Percentiles rank a stretch among this genome's conserved stretches.
Conservation (phyloP, 83 land plant genomes). For the Picea abies region DNA sequence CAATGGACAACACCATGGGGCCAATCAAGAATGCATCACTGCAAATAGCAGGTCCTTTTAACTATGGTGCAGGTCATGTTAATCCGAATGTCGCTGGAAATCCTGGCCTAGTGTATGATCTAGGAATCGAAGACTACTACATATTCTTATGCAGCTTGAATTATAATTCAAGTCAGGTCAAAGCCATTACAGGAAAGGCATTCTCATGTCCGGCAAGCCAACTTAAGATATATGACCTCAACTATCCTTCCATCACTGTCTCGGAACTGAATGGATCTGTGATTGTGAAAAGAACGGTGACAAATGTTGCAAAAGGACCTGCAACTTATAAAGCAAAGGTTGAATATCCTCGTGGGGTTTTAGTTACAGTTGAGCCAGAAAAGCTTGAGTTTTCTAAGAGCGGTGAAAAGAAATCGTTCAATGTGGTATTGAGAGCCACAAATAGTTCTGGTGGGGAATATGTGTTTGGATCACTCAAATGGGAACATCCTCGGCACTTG, state of each 20-base stretch:
- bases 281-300: slow-evolving; percentile 43
- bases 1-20: slow-evolving; percentile 23
- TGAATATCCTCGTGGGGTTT: slow-evolving; percentile 31
- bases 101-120: slow-evolving; percentile 51
- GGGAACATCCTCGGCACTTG: slow-evolving; percentile 38
- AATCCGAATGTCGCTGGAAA: slow-evolving; percentile 32
- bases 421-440: slow-evolving; percentile 24
- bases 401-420: slow-evolving; percentile 46
- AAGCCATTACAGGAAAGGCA: slow-evolving; percentile 5
- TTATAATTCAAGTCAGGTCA: slow-evolving; percentile 24
- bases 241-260: slow-evolving; percentile 62
- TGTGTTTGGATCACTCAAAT: slow-evolving; percentile 47
- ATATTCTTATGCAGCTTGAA: slow-evolving; percentile 38
- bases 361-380: slow-evolving; percentile 27
- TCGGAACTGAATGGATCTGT: slow-evolving; percentile 33
- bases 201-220: slow-evolving; percentile 18
- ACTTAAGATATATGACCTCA: slow-evolving; percentile 18
- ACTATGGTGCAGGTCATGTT: slow-evolving; percentile 51
- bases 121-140: slow-evolving; percentile 30
- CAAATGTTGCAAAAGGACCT: slow-evolving; percentile 34
- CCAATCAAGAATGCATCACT: slow-evolving; percentile 21
- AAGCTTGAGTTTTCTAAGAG: slow-evolving; percentile 30
- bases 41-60: slow-evolving; percentile 27
- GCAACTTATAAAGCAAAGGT: slow-evolving; percentile 24
- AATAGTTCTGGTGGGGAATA: slow-evolving; percentile 21